Base-by-base conservation (phyloP, 129 eudicot species). In the Erigeron canadensis region DNA sequence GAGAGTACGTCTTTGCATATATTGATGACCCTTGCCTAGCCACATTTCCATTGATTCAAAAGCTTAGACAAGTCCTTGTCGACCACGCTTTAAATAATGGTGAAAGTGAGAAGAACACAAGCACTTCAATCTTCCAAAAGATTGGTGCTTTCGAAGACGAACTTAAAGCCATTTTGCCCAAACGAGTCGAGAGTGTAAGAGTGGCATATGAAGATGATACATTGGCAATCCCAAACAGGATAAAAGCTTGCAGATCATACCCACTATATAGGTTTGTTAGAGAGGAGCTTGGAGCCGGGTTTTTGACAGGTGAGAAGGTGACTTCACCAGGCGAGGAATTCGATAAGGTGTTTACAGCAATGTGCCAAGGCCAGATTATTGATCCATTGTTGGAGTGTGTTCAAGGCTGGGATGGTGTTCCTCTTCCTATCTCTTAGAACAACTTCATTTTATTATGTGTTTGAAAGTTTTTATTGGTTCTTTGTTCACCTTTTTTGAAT, bases 361-460 rank as follows among this genome's bases (percentile, higher is more conserved):
- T 88, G 83, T 78, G 84, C 75, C 71, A 83, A 41, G 96, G 96
- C 7, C 59, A 81, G 37, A 73, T 88, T 43, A 87, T 88, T 10
- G 96, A 88, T 81, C 96, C 96, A 1, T 74, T 88, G 83, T 47
- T 88, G 72, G 84, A 83, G 48, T 88, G 96, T 71, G 87, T 88
- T 34, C 65, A 81, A 59, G 81, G 75, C 5, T 88, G 96, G 96
- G 68, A 86, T 77, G 96, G 96, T 48, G 83, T 74, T 9, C 96
- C 96, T 63, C 89, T 88, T 48, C 96, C 91, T 4, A 88, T 88
- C 41, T 81, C 81, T 56, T 85, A 82, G 46, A 38, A 7, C 22
- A 0, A 55, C 15, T 57, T 17, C 22, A 22, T 43, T 53, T 18
- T 28, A 17, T 37, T 38, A 47, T 48, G 73, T 65, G 79, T 56